Percentiles rank a stretch among this genome's conserved stretches.
Conservation (phyloP, 1,139 yeast species). For the Lodderomyces oxycetoniae region DNA sequence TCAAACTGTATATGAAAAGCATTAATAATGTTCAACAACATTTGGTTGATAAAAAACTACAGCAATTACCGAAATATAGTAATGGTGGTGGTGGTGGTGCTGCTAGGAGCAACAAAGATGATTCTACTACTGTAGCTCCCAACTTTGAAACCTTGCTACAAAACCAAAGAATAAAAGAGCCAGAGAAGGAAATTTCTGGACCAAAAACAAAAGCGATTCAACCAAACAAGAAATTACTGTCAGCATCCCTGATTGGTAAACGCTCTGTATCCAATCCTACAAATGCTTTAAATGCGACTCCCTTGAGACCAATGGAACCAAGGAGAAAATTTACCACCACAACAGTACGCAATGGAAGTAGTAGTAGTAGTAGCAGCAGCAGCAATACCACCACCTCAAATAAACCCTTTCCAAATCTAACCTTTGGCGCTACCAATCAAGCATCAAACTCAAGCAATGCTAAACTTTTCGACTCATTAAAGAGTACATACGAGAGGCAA, state of each 20-base stretch:
- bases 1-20: slow-evolving; percentile 25
- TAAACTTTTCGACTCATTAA: slow-evolving; percentile 21
- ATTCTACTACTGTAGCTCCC: not conserved
- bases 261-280: no score
- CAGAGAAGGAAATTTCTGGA: slow-evolving; percentile 11
- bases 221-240: slow-evolving; percentile 11
- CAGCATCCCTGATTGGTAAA: no score
- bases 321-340: no score
- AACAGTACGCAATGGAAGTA: no score
- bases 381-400: slow-evolving; percentile 1
- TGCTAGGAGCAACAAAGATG: slow-evolving; percentile 5
- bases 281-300: no score
- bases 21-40: slow-evolving; percentile 28
- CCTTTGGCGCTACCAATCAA: slow-evolving; percentile 24
- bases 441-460: slow-evolving; percentile 13
- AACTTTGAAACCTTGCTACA: slow-evolving; percentile 32
- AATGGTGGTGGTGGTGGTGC: slow-evolving; percentile 11
- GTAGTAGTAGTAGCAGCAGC: slow-evolving; percentile 3
- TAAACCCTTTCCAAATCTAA: not conserved
- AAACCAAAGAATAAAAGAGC: slow-evolving; percentile 27
- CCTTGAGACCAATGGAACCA: no score
- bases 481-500: slow-evolving; percentile 17
- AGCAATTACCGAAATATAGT: slow-evolving; percentile 20
- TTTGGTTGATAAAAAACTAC: slow-evolving; percentile 27
- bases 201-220: slow-evolving; percentile 14